phyloP scores from a whole-genome alignment of 2,329 filamentous ascomycete species.

The Knufia fluminis region DNA sequence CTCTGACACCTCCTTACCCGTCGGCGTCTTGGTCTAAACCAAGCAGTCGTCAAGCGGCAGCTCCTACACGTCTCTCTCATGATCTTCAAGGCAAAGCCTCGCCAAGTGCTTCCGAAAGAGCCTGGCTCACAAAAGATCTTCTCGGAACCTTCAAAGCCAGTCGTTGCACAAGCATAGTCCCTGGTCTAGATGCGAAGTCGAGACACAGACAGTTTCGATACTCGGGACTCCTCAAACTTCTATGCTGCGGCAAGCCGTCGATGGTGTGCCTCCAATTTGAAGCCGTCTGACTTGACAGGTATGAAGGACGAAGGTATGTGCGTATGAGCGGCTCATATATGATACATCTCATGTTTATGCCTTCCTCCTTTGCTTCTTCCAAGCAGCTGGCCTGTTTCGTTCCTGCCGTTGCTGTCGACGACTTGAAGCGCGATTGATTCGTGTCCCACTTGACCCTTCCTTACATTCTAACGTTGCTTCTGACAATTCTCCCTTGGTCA shows the following conservation, averaged over 20 bases:
- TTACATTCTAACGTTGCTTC: background rate
- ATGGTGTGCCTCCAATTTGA: background rate
- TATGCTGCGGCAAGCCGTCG: too few relatives aligned
- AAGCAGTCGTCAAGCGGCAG: background rate
- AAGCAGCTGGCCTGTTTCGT: conserved; percentile 7
- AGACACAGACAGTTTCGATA: too few relatives aligned
- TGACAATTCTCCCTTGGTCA: too few relatives aligned
- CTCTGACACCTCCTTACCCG: too few relatives aligned
- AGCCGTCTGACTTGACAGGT: background rate
- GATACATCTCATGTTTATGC: background rate
- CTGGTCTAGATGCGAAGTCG: too few relatives aligned
- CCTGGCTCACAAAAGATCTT: background rate
- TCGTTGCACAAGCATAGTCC: background rate
- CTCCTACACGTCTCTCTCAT: background rate
- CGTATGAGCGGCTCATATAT: background rate
- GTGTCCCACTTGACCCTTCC: background rate
- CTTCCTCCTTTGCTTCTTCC: background rate
- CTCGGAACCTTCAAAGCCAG: background rate
- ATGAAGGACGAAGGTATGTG: background rate
- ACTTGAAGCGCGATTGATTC: background rate
- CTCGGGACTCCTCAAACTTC: too few relatives aligned
- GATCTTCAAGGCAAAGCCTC: too few relatives aligned
- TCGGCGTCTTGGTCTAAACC: too few relatives aligned
- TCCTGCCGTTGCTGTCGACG: background rate
- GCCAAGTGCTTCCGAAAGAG: background rate